Percentiles rank a stretch among this genome's conserved stretches.
Conservation (phyloP, 2,329 filamentous ascomycete genomes). For the Aspergillus sp. region DNA sequence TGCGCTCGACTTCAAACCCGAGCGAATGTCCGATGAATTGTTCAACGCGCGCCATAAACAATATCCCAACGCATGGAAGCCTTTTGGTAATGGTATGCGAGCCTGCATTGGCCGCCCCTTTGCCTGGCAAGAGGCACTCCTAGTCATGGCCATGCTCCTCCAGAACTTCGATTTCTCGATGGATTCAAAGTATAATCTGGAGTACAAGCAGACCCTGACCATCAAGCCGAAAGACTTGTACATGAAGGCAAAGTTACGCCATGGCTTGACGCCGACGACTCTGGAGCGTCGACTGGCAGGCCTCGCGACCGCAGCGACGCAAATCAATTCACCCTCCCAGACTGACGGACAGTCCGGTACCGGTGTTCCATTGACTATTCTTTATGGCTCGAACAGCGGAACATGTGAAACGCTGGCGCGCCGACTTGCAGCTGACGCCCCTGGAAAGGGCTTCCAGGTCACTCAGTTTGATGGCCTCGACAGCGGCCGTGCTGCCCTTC, state of each 20-base stretch:
- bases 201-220: constrained; percentile 41
- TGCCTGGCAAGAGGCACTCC: constrained; percentile 70
- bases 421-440: constrained; percentile 59
- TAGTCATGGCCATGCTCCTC: constrained; percentile 63
- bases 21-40: constrained; percentile 69
- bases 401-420: constrained; percentile 71
- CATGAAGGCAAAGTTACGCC: constrained; percentile 59
- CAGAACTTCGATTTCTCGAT: constrained; percentile 70
- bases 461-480: constrained; percentile 48
- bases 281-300: neutral
- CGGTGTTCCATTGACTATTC: constrained; percentile 54
- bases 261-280: constrained; percentile 29
- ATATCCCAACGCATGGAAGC: constrained; percentile 66
- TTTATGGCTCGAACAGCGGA: constrained; percentile 72
- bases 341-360: neutral
- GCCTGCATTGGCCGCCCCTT: constrained; percentile 73
- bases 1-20: constrained; percentile 65
- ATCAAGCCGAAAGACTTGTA: constrained; percentile 56
- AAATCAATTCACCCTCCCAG: constrained; percentile 13
- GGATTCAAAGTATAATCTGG: constrained; percentile 51
- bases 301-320: neutral
- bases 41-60: constrained; percentile 56
- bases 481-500: constrained; percentile 58
- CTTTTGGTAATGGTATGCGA: constrained; percentile 71
- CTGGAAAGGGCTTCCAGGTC: constrained; percentile 54